Conservation (phyloP, 2,329 filamentous ascomycete species). For the Tolypocladium album region DNA sequence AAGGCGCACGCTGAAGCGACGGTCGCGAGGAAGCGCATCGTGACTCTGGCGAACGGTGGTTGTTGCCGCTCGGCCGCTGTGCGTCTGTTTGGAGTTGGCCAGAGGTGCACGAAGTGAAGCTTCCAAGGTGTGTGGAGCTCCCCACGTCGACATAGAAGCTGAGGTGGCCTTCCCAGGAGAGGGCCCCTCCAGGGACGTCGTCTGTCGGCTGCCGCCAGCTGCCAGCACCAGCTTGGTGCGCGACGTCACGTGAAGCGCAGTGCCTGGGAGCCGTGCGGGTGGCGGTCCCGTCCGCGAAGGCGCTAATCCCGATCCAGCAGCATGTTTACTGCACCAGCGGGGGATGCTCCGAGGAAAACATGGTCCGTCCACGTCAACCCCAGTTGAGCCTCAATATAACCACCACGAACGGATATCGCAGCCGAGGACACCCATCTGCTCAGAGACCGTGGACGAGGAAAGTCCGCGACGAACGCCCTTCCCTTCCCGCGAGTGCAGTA, state of each 20-base stretch:
- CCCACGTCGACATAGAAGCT: slow-evolving; percentile 14
- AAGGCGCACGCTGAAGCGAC: slow-evolving; percentile 55
- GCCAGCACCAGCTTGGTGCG: not conserved
- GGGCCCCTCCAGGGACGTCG: not conserved
- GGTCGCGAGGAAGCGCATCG: slow-evolving; percentile 58
- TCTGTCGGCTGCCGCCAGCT: not conserved
- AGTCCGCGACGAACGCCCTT: not conserved
- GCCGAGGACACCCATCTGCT: not conserved
- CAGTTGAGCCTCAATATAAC: not conserved
- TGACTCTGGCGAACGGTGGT: slow-evolving; percentile 15
- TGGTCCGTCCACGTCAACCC: slow-evolving; percentile 1
- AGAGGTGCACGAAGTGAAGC: not conserved
- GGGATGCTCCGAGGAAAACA: slow-evolving; percentile 14
- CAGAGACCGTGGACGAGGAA: not conserved
- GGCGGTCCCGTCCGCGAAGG: not conserved
- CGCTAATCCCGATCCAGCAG: slow-evolving; percentile 15
- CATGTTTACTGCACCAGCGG: slow-evolving; percentile 17
- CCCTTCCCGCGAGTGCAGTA: not conserved
- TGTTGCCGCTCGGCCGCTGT: slow-evolving; percentile 4
- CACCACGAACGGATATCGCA: not conserved
- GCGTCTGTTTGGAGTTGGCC: not conserved
- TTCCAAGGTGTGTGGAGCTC: not conserved
- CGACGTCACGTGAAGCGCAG: slow-evolving; percentile 1
- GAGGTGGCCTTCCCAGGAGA: slow-evolving; percentile 19
- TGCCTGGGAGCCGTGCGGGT: not conserved